A percentile compares a stretch with the other conserved stretches of the same genome.
Conservation (phyloP, 331 rosid species). For the Quercus lobata region DNA sequence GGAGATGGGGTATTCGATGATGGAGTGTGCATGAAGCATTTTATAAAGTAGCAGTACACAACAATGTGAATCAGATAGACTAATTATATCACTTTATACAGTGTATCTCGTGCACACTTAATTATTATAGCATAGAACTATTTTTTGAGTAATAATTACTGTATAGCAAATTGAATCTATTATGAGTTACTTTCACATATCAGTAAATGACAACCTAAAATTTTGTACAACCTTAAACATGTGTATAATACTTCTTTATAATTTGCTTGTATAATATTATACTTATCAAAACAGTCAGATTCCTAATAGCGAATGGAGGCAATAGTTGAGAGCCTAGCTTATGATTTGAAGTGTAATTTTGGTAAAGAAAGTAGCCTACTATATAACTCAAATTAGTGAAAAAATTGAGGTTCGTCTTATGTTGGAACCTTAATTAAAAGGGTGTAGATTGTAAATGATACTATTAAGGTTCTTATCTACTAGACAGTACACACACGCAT, state of each 20-base stretch:
- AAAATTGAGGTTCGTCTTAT: background rate
- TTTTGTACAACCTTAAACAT: background rate
- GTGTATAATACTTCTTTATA: background rate
- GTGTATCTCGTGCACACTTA: constrained; percentile 44
- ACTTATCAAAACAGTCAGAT: too few species aligned
- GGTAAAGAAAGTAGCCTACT: too few species aligned
- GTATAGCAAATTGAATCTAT: background rate
- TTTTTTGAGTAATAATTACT: background rate
- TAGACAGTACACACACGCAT: too few species aligned
- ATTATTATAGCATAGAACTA: constrained; percentile 22
- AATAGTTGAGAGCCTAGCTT: too few species aligned
- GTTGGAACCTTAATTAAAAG: background rate
- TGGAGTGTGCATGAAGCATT: constrained; percentile 56
- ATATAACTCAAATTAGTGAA: background rate
- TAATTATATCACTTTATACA: constrained; percentile 29
- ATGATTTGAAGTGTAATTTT: too few species aligned
- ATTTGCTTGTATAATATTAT: background rate
- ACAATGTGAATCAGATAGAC: constrained; percentile 21
- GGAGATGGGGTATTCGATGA: constrained; percentile 41
- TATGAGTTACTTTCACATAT: background rate
- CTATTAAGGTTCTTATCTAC: background rate
- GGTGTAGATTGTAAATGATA: background rate
- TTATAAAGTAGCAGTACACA: constrained; percentile 34
- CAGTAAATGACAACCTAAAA: background rate
- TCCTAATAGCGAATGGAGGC: background rate